Base-by-base conservation (phyloP, 345 rosid genomes). In the Gossypium longicalyx region DNA sequence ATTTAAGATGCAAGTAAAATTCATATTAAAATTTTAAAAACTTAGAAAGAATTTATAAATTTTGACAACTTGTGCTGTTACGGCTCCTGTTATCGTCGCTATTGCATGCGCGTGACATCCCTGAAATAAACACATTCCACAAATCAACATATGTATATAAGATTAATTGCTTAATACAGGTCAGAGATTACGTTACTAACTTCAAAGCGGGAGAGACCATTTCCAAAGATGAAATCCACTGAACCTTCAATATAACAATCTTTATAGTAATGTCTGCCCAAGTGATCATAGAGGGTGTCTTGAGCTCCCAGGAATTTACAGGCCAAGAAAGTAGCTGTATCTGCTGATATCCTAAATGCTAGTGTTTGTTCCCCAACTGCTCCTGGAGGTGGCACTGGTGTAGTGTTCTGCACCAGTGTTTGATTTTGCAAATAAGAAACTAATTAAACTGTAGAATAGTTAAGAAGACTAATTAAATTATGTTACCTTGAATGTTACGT, bases 191-290 rank as follows among this genome's bases (percentile, higher is more conserved):
- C n/a, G n/a, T n/a, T n/a, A n/a, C n/a, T n/a, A 56, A 89, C 98
- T 91, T 95, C 99, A 70, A 91, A 95, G 9, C 89, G 85, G 19
- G 99, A 95, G 25, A 95, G 88, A n/a, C 74, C 97, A 78, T 95
- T 95, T 27, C 99, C 99, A 64, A 93, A 95, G 70, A 95, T 90
- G 85, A 95, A 95, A 73, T 95, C 99, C 25, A 95, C 90, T 0
- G 99, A 93, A 41, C 99, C 98, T 72, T 95, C 96, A 67, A 95
- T 84, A 83, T 93, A 95, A 72, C 99, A 95, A 63, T 93, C 93
- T 68, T 95, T 95, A 90, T 91, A 95, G 76, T 95, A 95, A 79
- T 93, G 99, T 74, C 99, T 86, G 4, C 98, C 98, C 70, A 85
- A 2, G 61, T 95, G n/a, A n/a, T n/a, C n/a, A n/a, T 95, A 95